phyloP scores from a whole-genome alignment of 108 stramenopile genomes.

The Cyclotella choctawhatcheeana region DNA sequence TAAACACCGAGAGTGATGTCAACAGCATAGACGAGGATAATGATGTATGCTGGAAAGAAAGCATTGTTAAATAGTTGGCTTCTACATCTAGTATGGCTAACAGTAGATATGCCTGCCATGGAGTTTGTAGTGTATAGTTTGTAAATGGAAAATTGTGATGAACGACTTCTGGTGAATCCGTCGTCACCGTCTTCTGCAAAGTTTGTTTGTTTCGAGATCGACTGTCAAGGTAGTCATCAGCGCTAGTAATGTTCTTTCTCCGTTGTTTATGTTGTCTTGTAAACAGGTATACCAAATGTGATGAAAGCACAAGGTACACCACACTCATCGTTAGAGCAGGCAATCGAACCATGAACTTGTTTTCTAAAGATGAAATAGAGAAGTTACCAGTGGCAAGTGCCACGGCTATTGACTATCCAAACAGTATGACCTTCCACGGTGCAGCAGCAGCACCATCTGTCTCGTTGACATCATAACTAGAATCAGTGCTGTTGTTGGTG shows the following conservation, averaged over 20 bases:
- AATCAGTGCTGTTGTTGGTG: neutral
- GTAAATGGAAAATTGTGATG: conserved; percentile 31
- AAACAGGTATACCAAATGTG: conserved; percentile 42
- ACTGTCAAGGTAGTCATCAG: conserved; percentile 8
- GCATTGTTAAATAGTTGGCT: conserved; percentile 89
- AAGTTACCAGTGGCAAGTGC: conserved; percentile 61
- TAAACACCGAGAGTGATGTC: conserved; percentile 40
- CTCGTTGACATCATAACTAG: neutral
- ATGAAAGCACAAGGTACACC: conserved; percentile 59
- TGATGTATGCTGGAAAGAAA: conserved; percentile 83
- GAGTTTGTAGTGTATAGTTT: conserved; percentile 45
- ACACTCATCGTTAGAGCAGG: conserved; percentile 56
- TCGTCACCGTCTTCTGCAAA: too few species aligned
- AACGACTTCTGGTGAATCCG: too few species aligned
- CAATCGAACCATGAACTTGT: conserved; percentile 52
- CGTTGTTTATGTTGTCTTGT: conserved; percentile 19
- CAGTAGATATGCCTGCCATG: conserved; percentile 60
- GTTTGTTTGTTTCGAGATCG: too few species aligned
- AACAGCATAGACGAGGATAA: conserved; percentile 63
- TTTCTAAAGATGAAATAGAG: conserved; percentile 61
- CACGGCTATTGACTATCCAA: conserved; percentile 7
- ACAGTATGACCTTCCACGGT: neutral
- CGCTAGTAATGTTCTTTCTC: conserved; percentile 9
- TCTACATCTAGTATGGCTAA: conserved; percentile 90
- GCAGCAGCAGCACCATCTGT: neutral